Conservation (phyloP, 2,329 filamentous ascomycete species). For the Colletotrichum abscissum region DNA sequence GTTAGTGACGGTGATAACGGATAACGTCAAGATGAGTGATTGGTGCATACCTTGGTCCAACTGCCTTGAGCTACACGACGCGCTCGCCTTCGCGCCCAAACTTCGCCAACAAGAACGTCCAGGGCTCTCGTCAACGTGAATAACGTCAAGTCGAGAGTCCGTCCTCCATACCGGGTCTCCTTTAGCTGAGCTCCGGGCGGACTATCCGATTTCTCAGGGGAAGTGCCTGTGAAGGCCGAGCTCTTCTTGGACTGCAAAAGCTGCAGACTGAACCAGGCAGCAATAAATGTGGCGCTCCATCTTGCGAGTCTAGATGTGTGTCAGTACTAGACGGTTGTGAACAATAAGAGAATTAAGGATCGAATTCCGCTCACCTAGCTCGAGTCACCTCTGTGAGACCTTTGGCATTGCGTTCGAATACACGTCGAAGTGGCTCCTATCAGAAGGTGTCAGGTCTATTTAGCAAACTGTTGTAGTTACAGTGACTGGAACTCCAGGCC, state of each 20-base stretch:
- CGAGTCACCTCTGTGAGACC: conserved; percentile 39
- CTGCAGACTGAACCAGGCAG: conserved; percentile 67
- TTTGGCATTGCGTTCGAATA: conserved; percentile 39
- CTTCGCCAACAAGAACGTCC: conserved; percentile 75
- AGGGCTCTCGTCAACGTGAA: conserved; percentile 79
- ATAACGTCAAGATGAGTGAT: not conserved
- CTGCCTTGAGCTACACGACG: conserved; percentile 56
- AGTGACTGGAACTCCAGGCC: not conserved
- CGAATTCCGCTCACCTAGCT: conserved; percentile 30
- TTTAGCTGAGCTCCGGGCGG: conserved; percentile 41
- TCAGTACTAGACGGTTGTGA: conserved; percentile 34
- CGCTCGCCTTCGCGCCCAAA: conserved; percentile 67
- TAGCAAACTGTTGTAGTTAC: too few relatives aligned
- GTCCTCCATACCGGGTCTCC: conserved; percentile 64
- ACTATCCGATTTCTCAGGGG: conserved; percentile 44
- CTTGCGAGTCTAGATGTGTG: conserved; percentile 58
- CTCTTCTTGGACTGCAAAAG: conserved; percentile 68
- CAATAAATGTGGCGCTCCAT: conserved; percentile 68
- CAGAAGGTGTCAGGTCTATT: not conserved
- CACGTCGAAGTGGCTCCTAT: conserved; percentile 39
- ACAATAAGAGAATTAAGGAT: not conserved
- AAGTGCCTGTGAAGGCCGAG: conserved; percentile 53
- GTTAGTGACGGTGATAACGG: not conserved
- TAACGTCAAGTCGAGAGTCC: conserved; percentile 85
- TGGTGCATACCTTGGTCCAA: conserved; percentile 58